Evolutionary conservation across 1,139 yeast species (phyloP), one percentile per base, ranked within the genome.

Genomic region (Scheffersomyces parashehatae): DNA sequence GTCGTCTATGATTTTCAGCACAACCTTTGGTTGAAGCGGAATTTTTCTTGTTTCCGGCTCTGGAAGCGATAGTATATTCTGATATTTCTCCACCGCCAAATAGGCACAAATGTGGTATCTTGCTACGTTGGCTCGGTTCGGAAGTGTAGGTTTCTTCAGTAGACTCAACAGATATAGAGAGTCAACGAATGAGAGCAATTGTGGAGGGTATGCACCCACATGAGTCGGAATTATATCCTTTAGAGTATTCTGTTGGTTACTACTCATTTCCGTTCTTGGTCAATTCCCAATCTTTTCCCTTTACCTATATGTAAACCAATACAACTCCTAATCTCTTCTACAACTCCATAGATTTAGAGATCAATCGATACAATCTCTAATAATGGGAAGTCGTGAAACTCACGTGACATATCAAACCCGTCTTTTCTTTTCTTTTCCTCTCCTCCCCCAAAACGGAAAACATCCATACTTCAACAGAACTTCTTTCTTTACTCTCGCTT

Each of bases 21-120:
- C 65, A 3, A 66, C 55, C 43, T 72, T 72, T 0, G 83, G 82
- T 11, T 82, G 85, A 3, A 83, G 61, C 0, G 93, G 91, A 8
- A 85, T 75, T 48, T 72, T 73, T 36, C 68, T 72, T 16, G 68
- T 45, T 15, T 68, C 65, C 1, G 86, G 82, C 4, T 65, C 70
- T 0, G 83, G 79, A 9, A 81, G 62, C 11, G 68, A 59, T 31
- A 75, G 64, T 33, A 61, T 62, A n/a, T 67, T 64, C 16, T 66
- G 66, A 39, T 78, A 73, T 50, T 71, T 71, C 46, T 81, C 84
- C 10, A 77, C 75, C 0, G 87, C 83, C 28, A 84, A 60, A 48
- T 68, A 79, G 2, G 88, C 86, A 59, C 88, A 82, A 12, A 85
- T 59, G 55, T 85, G 90, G 47, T 75, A 75, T 37, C 91, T 66